Evolutionary conservation across 2,329 filamentous ascomycete genomes (phyloP), one percentile per base, ranked within the genome.

Genomic region (Lasiodiplodia hormozganensis): DNA sequence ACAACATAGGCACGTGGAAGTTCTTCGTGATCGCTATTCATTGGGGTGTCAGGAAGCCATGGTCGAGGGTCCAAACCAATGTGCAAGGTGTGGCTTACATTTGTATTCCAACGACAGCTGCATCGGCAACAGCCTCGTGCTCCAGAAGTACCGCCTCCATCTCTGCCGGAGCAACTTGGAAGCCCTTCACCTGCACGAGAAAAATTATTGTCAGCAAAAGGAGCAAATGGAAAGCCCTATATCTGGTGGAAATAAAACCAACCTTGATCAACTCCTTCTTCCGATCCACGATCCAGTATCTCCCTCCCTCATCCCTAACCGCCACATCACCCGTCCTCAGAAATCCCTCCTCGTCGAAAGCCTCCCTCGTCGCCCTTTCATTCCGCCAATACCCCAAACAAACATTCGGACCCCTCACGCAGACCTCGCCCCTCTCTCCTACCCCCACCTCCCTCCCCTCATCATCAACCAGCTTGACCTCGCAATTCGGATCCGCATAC

Each of bases 231-330:
- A 8, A 21, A 10, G 7, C 43, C 43, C 21, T 8, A 47, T 8
- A 47, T 8, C n/a, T 8, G 8, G 21, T n/a, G 8, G 2, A 21
- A 21, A 21, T 18, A 16, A 4, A 5, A 57, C 54, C 4, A n/a
- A 83, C 82, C 70, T 84, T 84, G 70, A 84, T 84, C 62, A 84
- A 76, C 69, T 84, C 79, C 72, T 82, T 77, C 21, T 76, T 62
- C 11, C 79, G 74, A 70, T 83, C 81, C 3, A 82, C 74, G 36
- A 81, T 75, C 49, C 77, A 79, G 65, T 77, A 71, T 58, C 40
- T 28, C 28, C 65, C 65, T 1, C 40, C 60, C 72, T 74, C 70
- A 78, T 72, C 4, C 76, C 76, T 76, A 74, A 79, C 49, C 28
- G 47, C 68, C 34, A 70, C 52, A 62, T 70, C 69, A 8, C 68